phyloP scores from a whole-genome alignment of 139 green algal genomes.

The Chlamydomonas schloesseri region DNA sequence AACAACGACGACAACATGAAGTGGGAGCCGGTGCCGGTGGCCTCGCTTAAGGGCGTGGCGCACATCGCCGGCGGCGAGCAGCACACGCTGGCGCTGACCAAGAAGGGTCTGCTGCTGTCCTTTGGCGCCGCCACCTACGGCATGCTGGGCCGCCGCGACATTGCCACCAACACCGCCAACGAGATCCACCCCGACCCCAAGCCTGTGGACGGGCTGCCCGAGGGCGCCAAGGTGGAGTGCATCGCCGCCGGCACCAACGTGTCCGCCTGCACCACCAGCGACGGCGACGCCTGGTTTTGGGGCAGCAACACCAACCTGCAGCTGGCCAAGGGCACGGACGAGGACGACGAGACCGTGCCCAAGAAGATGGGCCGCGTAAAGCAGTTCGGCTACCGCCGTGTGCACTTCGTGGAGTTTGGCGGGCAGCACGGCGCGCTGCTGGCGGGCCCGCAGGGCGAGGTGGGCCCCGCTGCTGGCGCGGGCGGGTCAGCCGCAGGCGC shows the following conservation, averaged over 20 bases:
- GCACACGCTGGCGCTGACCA: conserved; percentile 83
- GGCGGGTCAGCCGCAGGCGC: neutral
- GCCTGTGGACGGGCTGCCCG: conserved; percentile 60
- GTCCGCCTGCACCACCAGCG: conserved; percentile 64
- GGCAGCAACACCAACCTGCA: conserved; percentile 85
- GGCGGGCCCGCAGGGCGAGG: conserved; percentile 38
- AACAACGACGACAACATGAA: conserved; percentile 43
- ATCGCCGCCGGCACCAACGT: conserved; percentile 73
- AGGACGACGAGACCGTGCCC: conserved; percentile 76
- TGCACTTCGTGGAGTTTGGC: conserved; percentile 77
- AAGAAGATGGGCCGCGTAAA: conserved; percentile 65
- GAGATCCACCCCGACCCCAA: conserved; percentile 33
- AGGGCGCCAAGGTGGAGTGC: conserved; percentile 49
- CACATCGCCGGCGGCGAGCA: conserved; percentile 82
- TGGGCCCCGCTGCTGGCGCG: neutral
- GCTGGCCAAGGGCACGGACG: conserved; percentile 85
- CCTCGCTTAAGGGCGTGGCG: conserved; percentile 49
- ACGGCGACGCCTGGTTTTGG: conserved; percentile 76
- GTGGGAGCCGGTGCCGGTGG: conserved; percentile 60
- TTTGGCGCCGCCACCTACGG: conserved; percentile 89
- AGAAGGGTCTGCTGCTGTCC: conserved; percentile 70
- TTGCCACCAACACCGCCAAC: conserved; percentile 64
- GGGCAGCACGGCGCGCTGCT: conserved; percentile 83
- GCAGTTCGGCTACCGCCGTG: conserved; percentile 61
- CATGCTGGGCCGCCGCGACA: conserved; percentile 75